Conservation (phyloP, 768 basidiomycete species). For the Russula brevipes region DNA sequence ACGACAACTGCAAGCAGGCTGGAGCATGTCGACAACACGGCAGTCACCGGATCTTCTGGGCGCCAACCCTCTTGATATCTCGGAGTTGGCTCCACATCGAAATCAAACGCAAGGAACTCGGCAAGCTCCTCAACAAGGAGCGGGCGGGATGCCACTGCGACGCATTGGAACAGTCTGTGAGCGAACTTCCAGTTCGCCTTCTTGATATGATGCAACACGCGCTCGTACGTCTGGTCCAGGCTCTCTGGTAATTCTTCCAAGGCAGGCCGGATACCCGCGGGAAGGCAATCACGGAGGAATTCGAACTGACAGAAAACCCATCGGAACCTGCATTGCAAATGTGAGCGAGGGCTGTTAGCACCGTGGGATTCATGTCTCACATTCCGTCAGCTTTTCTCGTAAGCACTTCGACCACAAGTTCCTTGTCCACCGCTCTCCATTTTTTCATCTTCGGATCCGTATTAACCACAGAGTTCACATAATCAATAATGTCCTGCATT, state of each 20-base stretch:
- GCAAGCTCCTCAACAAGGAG: neutral
- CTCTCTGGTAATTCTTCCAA: neutral
- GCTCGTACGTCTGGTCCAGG: neutral
- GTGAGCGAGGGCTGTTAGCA: neutral
- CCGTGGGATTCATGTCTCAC: neutral
- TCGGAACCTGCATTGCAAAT: neutral
- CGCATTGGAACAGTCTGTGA: neutral
- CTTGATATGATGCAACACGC: neutral
- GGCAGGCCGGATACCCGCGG: neutral
- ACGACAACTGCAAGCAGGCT: neutral
- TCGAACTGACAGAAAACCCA: neutral
- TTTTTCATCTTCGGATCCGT: neutral
- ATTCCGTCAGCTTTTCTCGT: neutral
- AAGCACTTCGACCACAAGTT: neutral
- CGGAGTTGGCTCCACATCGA: neutral
- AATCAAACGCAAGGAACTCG: conserved; percentile 1
- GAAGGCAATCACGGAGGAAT: neutral
- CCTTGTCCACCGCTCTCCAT: neutral
- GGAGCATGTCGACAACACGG: neutral
- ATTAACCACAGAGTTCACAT: no score
- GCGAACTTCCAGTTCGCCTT: neutral
- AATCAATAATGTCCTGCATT: neutral
- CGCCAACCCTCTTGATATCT: neutral
- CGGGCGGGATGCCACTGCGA: neutral
- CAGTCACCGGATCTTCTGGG: neutral